Percentiles rank a stretch among this genome's conserved stretches.
Conservation (phyloP, 305 asterid species). For the Rubia occidens region DNA sequence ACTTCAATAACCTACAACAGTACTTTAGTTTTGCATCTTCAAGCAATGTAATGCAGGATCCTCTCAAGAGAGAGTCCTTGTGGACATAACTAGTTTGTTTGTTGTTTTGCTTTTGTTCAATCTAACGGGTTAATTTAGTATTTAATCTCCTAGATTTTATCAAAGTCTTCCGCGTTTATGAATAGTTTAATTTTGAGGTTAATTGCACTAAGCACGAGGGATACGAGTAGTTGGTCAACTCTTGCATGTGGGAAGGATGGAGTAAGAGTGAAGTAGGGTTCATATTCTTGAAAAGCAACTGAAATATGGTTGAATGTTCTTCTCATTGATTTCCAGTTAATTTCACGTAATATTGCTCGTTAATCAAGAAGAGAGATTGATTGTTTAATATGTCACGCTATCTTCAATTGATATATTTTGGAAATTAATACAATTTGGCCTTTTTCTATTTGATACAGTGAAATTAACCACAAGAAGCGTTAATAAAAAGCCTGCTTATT, state of each 20-base stretch:
- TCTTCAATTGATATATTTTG: not conserved
- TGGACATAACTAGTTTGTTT: slow-evolving; percentile 19
- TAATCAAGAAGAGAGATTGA: not conserved
- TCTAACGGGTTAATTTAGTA: slow-evolving; percentile 8
- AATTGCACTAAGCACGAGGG: slow-evolving; percentile 5
- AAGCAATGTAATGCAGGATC: slow-evolving; percentile 28
- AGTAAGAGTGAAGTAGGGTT: slow-evolving; percentile 26
- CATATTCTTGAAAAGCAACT: slow-evolving; percentile 13
- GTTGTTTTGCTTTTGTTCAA: slow-evolving; percentile 1
- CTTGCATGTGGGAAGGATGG: slow-evolving; percentile 20
- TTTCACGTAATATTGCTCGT: slow-evolving; percentile 2
- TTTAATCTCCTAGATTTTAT: slow-evolving; percentile 5
- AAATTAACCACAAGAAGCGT: no score
- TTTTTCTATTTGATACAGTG: no score
- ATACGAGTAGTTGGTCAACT: slow-evolving; percentile 20
- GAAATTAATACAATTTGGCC: no score
- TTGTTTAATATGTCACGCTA: not conserved
- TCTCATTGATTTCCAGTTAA: slow-evolving; percentile 5
- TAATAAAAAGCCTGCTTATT: no score
- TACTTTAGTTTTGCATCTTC: slow-evolving; percentile 27
- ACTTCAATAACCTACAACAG: slow-evolving; percentile 25
- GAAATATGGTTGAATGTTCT: slow-evolving; percentile 10
- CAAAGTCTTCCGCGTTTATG: not conserved
- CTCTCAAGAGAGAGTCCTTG: slow-evolving; percentile 33
- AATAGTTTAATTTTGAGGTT: not conserved